Conservation (phyloP, 2,329 filamentous ascomycete species). For the Cladosporium sp. region DNA sequence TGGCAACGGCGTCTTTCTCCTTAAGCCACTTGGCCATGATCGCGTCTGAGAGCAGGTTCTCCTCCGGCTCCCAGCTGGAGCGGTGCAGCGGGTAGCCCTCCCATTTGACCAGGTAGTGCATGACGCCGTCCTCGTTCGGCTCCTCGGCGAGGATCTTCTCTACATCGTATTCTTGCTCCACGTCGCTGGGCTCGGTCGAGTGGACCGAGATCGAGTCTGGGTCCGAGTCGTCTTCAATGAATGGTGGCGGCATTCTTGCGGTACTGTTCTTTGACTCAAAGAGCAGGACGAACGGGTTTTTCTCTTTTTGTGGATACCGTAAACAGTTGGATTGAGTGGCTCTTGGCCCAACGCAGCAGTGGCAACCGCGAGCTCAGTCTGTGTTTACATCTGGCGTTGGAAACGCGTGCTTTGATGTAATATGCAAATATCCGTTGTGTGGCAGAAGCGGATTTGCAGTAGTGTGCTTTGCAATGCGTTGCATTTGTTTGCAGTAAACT, state of each 20-base stretch:
- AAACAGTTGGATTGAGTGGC: no score
- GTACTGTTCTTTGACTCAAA: no score
- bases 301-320: no score
- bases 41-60: constrained; percentile 14
- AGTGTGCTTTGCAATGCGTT: no score
- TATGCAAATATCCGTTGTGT: no score
- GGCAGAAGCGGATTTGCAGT: no score
- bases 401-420: no score
- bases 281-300: no score
- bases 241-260: constrained; percentile 1
- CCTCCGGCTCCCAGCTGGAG: constrained; percentile 27
- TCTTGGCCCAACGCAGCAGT: no score
- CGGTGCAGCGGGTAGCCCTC: constrained; percentile 22
- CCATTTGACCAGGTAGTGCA: constrained; percentile 28
- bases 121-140: constrained; percentile 1
- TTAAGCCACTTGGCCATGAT: constrained; percentile 20
- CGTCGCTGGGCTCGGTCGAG: constrained; percentile 20
- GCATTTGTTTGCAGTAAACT: no score
- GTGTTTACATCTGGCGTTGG: no score
- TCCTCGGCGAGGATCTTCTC: constrained; percentile 27
- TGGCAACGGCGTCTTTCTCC: constrained; percentile 11
- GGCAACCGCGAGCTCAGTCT: no score
- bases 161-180: constrained; percentile 23
- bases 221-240: constrained; percentile 17
- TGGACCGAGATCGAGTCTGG: constrained; percentile 24